Percentiles rank a stretch among this genome's conserved stretches.
Conservation (phyloP, 306 rosid genomes). For the Quercus variabilis region DNA sequence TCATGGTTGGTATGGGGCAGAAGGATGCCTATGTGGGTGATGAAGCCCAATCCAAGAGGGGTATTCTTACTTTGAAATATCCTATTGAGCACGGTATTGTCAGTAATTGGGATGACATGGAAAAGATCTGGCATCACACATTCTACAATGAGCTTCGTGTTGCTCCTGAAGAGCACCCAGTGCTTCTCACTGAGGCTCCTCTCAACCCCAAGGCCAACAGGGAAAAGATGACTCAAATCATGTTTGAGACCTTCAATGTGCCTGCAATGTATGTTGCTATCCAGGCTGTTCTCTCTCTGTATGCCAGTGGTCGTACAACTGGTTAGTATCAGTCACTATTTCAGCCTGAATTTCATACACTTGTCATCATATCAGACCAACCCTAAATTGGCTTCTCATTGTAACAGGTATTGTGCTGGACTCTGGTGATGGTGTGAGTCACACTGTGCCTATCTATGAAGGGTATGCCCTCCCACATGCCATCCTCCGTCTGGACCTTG, state of each 20-base stretch:
- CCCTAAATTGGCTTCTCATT: slow-evolving; percentile 13
- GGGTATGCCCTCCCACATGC: slow-evolving; percentile 97
- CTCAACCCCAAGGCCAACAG: slow-evolving; percentile 98
- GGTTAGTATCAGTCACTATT: slow-evolving; percentile 41
- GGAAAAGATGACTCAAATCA: slow-evolving; percentile 96
- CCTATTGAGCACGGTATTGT: slow-evolving; percentile 98
- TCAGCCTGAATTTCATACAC: background rate
- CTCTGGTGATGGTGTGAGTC: slow-evolving; percentile 98
- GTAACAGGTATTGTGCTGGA: slow-evolving; percentile 81
- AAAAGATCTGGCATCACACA: slow-evolving; percentile 99
- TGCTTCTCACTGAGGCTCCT: slow-evolving; percentile 96
- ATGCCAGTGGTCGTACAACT: slow-evolving; percentile 98
- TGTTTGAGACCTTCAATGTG: slow-evolving; percentile 97
- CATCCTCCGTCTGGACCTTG: slow-evolving; percentile 96
- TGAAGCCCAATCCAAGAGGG: slow-evolving; percentile 96
- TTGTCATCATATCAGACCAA: background rate
- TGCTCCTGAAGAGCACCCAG: slow-evolving; percentile 99
- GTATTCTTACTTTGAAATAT: slow-evolving; percentile 92
- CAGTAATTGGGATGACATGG: slow-evolving; percentile 99
- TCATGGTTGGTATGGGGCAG: slow-evolving; percentile 99
- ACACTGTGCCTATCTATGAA: slow-evolving; percentile 96
- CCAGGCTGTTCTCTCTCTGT: slow-evolving; percentile 92
- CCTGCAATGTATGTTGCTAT: slow-evolving; percentile 99
- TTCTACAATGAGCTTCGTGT: slow-evolving; percentile 97
- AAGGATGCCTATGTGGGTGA: slow-evolving; percentile 98